Percentiles rank a stretch among this genome's conserved stretches.
These are phyloP conservation scores for Gonapodya sp. DNA, from an alignment of 192 early-diverging fungal species.

Conservation along the genomic window DNA sequence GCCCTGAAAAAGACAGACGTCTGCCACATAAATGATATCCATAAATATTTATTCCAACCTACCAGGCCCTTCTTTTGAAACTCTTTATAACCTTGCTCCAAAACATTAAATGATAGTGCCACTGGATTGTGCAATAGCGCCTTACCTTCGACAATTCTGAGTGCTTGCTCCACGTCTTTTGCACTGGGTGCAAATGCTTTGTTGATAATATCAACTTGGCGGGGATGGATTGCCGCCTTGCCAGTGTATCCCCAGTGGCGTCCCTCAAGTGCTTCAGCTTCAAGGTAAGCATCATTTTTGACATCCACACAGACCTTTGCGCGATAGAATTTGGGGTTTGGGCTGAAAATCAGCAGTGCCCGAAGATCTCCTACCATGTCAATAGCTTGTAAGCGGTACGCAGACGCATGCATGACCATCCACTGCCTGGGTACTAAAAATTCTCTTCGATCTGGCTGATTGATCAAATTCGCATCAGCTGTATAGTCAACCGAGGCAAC, in stretches of 20 bases:
- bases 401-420: conserved; percentile 70
- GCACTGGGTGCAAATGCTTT: conserved; percentile 59
- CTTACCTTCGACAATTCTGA: conserved; percentile 53
- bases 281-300: conserved; percentile 49
- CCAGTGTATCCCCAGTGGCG: conserved; percentile 88
- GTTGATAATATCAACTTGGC: conserved; percentile 79
- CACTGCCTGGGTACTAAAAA: conserved; percentile 69
- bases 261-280: conserved; percentile 76
- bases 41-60: background rate
- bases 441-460: conserved; percentile 61
- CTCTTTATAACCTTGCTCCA: conserved; percentile 30
- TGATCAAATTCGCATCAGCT: conserved; percentile 71
- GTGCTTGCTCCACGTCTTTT: conserved; percentile 54
- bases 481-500: conserved; percentile 91
- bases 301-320: conserved; percentile 70
- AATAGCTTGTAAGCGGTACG: conserved; percentile 81
- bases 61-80: conserved; percentile 53
- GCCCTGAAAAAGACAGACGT: conserved; percentile 27
- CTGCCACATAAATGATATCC: background rate
- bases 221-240: conserved; percentile 91
- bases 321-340: background rate
- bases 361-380: conserved; percentile 67
- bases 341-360: no score
- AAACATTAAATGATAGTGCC: background rate
- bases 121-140: background rate